phyloP scores from a whole-genome alignment of 164 flowering plant genomes.

The Magnolia changhungtana region DNA sequence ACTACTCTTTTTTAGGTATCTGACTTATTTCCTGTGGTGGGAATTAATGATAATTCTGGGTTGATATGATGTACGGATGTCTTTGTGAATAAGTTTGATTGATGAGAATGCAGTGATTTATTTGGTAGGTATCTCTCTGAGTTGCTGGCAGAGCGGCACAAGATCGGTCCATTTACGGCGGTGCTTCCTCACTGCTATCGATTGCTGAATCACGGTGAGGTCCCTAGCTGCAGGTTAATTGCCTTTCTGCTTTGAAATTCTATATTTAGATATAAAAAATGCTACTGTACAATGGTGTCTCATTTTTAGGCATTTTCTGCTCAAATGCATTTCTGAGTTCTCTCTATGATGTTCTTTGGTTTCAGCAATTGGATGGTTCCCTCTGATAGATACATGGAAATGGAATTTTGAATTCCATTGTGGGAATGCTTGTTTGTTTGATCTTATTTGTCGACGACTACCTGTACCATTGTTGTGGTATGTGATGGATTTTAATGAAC shows the following conservation, averaged over 20 bases:
- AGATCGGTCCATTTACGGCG: slow-evolving; percentile 73
- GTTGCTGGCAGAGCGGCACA: slow-evolving; percentile 76
- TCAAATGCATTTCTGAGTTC: no score
- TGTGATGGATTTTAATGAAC: no score
- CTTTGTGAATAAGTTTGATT: neutral
- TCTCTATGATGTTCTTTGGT: no score
- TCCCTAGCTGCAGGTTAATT: slow-evolving; percentile 8
- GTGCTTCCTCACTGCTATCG: slow-evolving; percentile 71
- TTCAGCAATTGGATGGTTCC: no score
- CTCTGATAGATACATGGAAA: no score
- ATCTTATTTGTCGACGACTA: no score
- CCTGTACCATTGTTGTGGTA: no score
- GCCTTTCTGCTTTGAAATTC: neutral
- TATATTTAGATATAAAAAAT: neutral
- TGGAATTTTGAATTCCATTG: no score
- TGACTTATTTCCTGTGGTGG: neutral
- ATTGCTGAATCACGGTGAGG: slow-evolving; percentile 84
- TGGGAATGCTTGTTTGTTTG: no score
- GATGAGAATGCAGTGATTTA: neutral
- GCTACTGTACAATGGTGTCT: neutral
- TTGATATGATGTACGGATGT: no score
- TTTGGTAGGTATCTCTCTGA: slow-evolving; percentile 76
- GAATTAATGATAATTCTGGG: neutral
- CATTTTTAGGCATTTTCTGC: neutral
- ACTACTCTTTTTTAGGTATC: neutral